Evolutionary conservation across 1,139 yeast species (phyloP), one percentile per base, ranked within the genome.

Genomic region (Saccharomycopsis hybrid): DNA sequence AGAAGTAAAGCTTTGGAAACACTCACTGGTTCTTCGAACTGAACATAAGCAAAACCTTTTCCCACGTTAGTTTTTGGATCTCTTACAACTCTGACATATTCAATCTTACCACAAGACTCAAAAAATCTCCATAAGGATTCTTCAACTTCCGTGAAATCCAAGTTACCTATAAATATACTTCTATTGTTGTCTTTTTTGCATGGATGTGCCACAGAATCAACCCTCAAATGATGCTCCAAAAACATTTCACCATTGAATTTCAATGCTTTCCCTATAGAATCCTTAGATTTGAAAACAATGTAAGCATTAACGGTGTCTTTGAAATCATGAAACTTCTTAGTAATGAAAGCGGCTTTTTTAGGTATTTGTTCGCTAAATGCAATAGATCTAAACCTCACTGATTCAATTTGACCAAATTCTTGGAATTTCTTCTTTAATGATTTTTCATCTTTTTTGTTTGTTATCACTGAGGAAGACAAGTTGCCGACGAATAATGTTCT

Each of bases 41-140:
- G 97, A 35, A 94, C 89, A 65, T 89, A 86, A 3, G 96, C 98
- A 70, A 94, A 90, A 3, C 99, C 99, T 68, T 92, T 94, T 58
- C 98, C 99, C 56, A 92, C 73, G 61, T 94, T 92, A 31, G 97
- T 92, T 67, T 87, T 87, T 24, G 95, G 70, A 65, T 94, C 98
- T 62, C 99, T 80, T 36, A 94, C 78, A 49, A 94, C 76, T 64
- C 99, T 78, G 29, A 90, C 97, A 56, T 87, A 83, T 64, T 89
- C 96, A 49, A 94, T 83, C 41, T 77, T 77, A 44, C 88, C 89
- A 57, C 83, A 74, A 25, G 71, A 67, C 58, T 73, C 76, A 67
- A 94, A 94, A 65, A 85, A 88, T 53, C 72, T 75, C 96, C 97
- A 94, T 48, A 92, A 72, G 35, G 80, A 75, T 64, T 92, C 98